These are phyloP conservation scores for Gyrodon lividus DNA, from an alignment of 768 basidiomycete species.

Conservation along the genomic window DNA sequence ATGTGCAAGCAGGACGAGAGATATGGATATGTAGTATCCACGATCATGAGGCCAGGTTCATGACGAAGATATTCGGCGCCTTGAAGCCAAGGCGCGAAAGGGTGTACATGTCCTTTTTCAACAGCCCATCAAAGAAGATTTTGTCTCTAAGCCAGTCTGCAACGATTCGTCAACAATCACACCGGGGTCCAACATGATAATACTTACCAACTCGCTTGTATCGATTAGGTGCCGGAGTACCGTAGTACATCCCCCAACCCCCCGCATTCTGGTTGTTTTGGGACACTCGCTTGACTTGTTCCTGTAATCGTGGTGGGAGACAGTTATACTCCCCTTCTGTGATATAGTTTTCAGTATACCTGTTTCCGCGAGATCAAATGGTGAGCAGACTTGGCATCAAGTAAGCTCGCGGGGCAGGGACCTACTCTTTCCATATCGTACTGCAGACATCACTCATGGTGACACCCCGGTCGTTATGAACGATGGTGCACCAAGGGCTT, in stretches of 20 bases:
- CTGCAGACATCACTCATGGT: slow-evolving; percentile 75
- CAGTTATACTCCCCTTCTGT: slow-evolving; percentile 64
- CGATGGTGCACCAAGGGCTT: slow-evolving; percentile 78
- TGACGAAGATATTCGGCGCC: slow-evolving; percentile 77
- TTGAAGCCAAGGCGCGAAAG: slow-evolving; percentile 64
- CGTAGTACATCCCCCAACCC: slow-evolving; percentile 47
- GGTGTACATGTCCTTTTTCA: slow-evolving; percentile 59
- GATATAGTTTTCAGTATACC: slow-evolving; percentile 67
- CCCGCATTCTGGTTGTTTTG: slow-evolving; percentile 33
- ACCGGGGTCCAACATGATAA: not conserved
- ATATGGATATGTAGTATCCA: slow-evolving; percentile 9
- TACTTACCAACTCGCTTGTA: slow-evolving; percentile 64
- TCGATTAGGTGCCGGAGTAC: slow-evolving; percentile 46
- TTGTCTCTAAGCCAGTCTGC: slow-evolving; percentile 79
- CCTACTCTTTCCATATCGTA: slow-evolving; percentile 75
- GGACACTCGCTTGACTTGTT: slow-evolving; percentile 66
- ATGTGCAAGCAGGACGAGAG: slow-evolving; percentile 8
- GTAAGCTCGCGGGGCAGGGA: slow-evolving; percentile 7
- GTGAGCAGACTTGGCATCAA: slow-evolving; percentile 6
- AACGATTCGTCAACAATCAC: not conserved
- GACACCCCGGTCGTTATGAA: slow-evolving; percentile 70
- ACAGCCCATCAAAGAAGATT: slow-evolving; percentile 65
- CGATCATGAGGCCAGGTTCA: slow-evolving; percentile 54
- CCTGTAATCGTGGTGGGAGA: slow-evolving; percentile 64
- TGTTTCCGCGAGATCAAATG: slow-evolving; percentile 28